Evolutionary conservation across 2,329 filamentous ascomycete genomes (phyloP).

Genomic region (Fonsecaea monophora): DNA sequence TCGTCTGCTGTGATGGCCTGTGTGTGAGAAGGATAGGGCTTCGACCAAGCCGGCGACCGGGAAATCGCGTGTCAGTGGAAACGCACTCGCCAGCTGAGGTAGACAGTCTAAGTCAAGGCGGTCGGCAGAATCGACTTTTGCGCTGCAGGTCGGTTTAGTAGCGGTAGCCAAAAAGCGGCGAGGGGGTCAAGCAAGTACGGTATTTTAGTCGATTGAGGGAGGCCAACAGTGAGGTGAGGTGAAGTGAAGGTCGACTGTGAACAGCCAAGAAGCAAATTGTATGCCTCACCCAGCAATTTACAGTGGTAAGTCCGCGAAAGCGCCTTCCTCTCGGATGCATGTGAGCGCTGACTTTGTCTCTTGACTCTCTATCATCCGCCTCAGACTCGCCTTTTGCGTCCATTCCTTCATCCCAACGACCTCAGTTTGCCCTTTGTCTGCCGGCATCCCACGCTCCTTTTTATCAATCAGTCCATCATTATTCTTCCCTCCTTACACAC

Average conservation of each 20-base stretch:
- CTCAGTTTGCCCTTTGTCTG: conserved; percentile 6
- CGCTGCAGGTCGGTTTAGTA: background rate
- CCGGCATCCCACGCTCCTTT: conserved; percentile 14
- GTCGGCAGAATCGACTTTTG: background rate
- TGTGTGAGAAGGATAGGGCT: background rate
- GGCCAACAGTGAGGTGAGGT: conserved; percentile 5
- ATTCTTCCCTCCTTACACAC: conserved; percentile 10
- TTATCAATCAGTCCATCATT: conserved; percentile 18
- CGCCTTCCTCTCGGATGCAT: conserved; percentile 3
- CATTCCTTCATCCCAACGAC: conserved; percentile 7
- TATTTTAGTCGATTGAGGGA: background rate
- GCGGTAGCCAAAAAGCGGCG: background rate
- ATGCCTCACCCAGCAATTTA: conserved; percentile 6
- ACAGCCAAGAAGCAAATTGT: background rate
- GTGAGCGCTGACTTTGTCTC: conserved; percentile 1
- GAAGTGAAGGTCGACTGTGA: background rate
- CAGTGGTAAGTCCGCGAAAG: conserved; percentile 3
- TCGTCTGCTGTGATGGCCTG: background rate
- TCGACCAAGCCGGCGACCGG: background rate
- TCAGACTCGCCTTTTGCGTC: conserved; percentile 9
- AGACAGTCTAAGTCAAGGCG: background rate
- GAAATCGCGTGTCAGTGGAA: background rate
- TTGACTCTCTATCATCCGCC: background rate
- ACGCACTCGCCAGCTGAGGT: background rate
- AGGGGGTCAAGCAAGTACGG: background rate